Evolutionary conservation across 2,329 filamentous ascomycete species (phyloP), one percentile per base, ranked within the genome.

Genomic region (Emydomyces testavorans): DNA sequence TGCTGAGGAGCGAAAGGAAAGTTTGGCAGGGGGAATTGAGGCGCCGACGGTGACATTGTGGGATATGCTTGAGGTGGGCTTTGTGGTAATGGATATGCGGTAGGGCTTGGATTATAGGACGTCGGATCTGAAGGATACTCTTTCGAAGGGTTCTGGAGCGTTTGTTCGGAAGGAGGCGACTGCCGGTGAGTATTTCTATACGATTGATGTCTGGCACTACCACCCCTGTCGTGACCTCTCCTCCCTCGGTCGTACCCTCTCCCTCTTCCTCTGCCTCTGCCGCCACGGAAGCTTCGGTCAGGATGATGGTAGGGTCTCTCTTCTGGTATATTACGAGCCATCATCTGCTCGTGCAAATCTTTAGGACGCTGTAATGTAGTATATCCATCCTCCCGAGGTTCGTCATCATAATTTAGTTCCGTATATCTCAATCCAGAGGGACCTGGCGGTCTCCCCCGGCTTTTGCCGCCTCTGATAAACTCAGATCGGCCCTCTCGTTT

Each of bases 291-390:
- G 58, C 63, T 54, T 54, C 63, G 60, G 58, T 69, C 57, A 24
- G 49, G 50, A n/a, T 54, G 46, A 21, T 52, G 57, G 16, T 58
- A 56, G 26, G 31, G 54, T 10, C 39, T 26, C 4, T 28, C 29
- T 57, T 46, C 54, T 13, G 65, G 63, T 6, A 62, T 57, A 51
- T 68, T 63, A 35, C 62, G 60, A 15, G 55, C 50, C 15, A 68
- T 57, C 69, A 75, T 65, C 59, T 72, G 63, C 62, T 73, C 62
- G 57, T 73, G 65, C 54, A 82, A 79, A 41, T 80, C 80, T 15
- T 75, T 71, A 1, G 85, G 85, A 15, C 85, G 72, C 16, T 80
- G 65, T 15, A 90, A 71, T 4, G 83, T 82, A 53, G 79, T 82
- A 62, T 90, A 90, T 0, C 65, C 66, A 50, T 71, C 66, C 47